Base-by-base conservation (phyloP, 2,329 filamentous ascomycete genomes). In the Rutstroemia sp. region DNA sequence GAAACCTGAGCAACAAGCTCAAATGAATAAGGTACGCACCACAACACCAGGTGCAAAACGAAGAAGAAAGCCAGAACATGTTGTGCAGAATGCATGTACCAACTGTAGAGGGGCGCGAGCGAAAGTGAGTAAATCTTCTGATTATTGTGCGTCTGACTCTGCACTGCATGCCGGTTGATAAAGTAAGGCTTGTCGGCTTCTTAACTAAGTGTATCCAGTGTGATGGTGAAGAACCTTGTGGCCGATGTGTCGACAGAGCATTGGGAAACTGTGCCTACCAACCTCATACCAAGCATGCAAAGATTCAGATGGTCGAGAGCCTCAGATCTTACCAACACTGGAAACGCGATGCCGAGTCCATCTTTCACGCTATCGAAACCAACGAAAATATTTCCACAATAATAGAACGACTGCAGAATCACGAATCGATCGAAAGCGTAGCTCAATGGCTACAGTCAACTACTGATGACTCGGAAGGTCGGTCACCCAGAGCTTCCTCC, bases 61-160 rank as follows among this genome's bases (percentile, higher is more conserved):
- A 53, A 62, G 69, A 57, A 61, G 67, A 56, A 67, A 67, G 9
- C 68, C 68, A n/a, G 67, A 67, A 19, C 66, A 62, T 7, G 65
- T 70, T 1, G 70, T 69, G 49, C 63, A 63, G 16, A 71, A 70
- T 64, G 69, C 69, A n/a, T 71, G 69, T 55, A 56, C 64, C 14
- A 68, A 65, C 30, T 71, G 69, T 57, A 71, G 70, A 55, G 70
- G 69, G 49, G 68, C 69, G 17, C 63, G 69, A 57, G 64, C 69
- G 25, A 71, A 71, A 63, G 70, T 71, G 57, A 55, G 64, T 61
- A 3, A n/a, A 57, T 42, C 23, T 53, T 25, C 30, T 10, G 17
- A 12, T 30, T 17, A 17, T 55, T 6, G 37, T 51, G 12, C 19
- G 21, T 16, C 60, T 14, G 21, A 45, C 8, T 45, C n/a, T 23